Base-by-base conservation (phyloP, 495 filamentous ascomycete species). In the Xylaria flabelliformis region DNA sequence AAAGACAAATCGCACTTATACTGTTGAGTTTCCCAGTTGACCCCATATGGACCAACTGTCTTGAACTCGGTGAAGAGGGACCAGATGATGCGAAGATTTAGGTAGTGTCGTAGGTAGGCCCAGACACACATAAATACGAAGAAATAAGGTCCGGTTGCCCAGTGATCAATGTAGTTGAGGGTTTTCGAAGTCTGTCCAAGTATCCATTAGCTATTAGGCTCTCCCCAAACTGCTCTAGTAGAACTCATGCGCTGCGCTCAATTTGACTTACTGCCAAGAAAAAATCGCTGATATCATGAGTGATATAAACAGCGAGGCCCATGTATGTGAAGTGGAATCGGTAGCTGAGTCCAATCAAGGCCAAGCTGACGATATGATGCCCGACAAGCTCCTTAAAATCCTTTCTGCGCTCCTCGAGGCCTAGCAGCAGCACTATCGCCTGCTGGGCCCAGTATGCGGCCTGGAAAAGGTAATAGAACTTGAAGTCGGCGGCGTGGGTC, bases 311-410 rank as follows among this genome's bases (percentile, higher is more conserved):
- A 39, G 94, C 95, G 50, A 99, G 78, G n/a, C 96, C 96, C 84
- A 99, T 97, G 80, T 97, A 95, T 10, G 96, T 96, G 81, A 99
- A 99, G 81, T 99, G 97, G 85, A 97, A 99, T 41, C 95, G 91
- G 81, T 99, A 99, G 84, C 93, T 97, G 78, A 94, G 81, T 41
- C 83, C 90, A 72, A 99, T 98, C 68, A 99, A 86, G n/a, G 91
- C 85, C 68, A 99, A 80, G 13, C 94, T 97, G 75, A 98, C 93
- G 73, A 98, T 92, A 78, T 99, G 96, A 79, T 99, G 96, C 58
- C 90, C 90, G 39, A 98, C 94, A 64, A 99, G 87, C 85, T 98
- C 96, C 83, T 92, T 94, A 81, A 95, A 98, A 79, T 99, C 96
- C 84, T 98, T 98, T 15, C 96, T 86, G 32, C 93, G 95, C 85